These are phyloP conservation scores for Nicotiana obtusifolia DNA, from an alignment of 257 asterid genomes.

Conservation along the genomic window DNA sequence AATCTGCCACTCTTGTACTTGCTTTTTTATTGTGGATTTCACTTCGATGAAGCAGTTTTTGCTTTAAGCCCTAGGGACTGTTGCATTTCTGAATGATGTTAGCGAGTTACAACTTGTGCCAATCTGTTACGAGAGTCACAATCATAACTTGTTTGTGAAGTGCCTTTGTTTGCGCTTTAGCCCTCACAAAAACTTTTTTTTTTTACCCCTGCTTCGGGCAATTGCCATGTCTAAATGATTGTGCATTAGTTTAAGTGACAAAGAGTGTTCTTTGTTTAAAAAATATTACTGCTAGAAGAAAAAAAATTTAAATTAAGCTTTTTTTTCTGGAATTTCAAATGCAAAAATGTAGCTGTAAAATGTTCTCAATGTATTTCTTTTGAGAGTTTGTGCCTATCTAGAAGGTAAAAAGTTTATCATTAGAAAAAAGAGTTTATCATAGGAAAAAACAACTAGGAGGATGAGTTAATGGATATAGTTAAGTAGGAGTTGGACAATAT, in stretches of 20 bases:
- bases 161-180: neutral
- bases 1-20: too few species aligned
- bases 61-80: slow-evolving; percentile 2
- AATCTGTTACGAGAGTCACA: neutral
- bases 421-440: neutral
- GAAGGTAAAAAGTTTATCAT: neutral
- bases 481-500: neutral
- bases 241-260: neutral
- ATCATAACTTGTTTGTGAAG: neutral
- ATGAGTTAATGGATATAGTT: neutral
- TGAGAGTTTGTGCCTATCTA: neutral
- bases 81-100: neutral
- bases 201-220: neutral
- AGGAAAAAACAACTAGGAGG: neutral
- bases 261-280: neutral
- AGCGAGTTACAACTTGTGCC: neutral
- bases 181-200: neutral
- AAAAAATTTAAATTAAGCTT: neutral
- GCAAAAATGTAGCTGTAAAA: neutral
- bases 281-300: neutral
- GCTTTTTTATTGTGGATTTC: neutral
- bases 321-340: neutral
- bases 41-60: neutral
- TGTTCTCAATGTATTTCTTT: neutral
- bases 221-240: neutral